These are phyloP conservation scores for Plantago coronopus DNA, from an alignment of 305 asterid species.

Conservation along the genomic window DNA sequence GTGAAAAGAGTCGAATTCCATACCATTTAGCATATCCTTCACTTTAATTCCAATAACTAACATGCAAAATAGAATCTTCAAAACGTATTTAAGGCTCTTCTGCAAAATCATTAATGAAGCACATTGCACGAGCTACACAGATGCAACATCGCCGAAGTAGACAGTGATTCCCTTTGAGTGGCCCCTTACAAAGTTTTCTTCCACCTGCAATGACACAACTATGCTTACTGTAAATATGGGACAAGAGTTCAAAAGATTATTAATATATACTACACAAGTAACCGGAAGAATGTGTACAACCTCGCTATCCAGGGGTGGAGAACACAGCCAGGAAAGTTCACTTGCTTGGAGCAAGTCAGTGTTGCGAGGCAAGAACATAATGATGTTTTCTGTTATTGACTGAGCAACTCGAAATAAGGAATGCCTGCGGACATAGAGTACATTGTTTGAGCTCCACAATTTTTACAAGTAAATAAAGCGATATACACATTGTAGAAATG, in stretches of 20 bases:
- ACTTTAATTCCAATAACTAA: background rate
- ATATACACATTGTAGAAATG: background rate
- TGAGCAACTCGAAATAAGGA: constrained; percentile 68
- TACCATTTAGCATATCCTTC: constrained; percentile 8
- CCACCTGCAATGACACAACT: constrained; percentile 44
- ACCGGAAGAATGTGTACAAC: constrained; percentile 24
- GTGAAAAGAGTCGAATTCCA: background rate
- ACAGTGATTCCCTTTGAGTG: constrained; percentile 55
- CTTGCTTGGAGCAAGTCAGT: constrained; percentile 59
- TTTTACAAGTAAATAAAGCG: background rate
- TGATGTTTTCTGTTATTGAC: constrained; percentile 64
- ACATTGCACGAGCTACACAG: constrained; percentile 8
- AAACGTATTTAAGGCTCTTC: background rate
- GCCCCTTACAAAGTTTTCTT: constrained; percentile 53
- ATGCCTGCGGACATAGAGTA: constrained; percentile 43
- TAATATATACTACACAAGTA: background rate
- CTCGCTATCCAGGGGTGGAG: constrained; percentile 74
- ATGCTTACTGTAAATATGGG: background rate
- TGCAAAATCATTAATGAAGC: background rate
- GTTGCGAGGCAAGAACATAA: constrained; percentile 77
- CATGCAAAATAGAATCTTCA: background rate
- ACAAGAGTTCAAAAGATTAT: background rate
- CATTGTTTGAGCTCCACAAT: background rate
- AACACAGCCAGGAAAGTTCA: constrained; percentile 78
- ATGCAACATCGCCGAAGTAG: constrained; percentile 51